Conservation (phyloP, 179 eudicot genomes). For the Beta corolliflora region DNA sequence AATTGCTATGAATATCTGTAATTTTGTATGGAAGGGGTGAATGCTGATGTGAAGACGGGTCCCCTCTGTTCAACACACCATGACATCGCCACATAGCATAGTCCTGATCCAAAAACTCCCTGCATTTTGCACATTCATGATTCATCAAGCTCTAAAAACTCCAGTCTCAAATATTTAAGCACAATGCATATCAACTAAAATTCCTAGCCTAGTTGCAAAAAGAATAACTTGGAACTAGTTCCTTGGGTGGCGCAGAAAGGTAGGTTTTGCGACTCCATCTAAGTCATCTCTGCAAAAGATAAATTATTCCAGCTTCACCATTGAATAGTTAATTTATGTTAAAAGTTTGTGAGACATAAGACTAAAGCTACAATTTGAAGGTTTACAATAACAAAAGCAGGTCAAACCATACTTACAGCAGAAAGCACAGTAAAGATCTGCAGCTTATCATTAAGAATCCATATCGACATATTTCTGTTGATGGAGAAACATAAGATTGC, state of each 20-base stretch:
- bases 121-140: constrained; percentile 24
- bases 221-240: background rate
- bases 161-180: background rate
- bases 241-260: background rate
- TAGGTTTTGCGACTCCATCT: background rate
- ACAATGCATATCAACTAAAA: background rate
- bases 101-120: constrained; percentile 82
- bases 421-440: constrained; percentile 52
- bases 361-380: background rate
- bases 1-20: constrained; percentile 51
- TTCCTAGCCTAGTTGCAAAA: background rate
- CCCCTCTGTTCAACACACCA: constrained; percentile 89
- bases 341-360: background rate
- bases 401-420: constrained; percentile 51
- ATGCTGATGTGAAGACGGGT: constrained; percentile 84
- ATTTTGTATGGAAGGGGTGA: constrained; percentile 72
- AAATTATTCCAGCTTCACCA: background rate
- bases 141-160: background rate
- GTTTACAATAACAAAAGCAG: background rate
- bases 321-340: background rate
- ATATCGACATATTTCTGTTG: constrained; percentile 42
- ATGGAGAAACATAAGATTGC: constrained; percentile 46
- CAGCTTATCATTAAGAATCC: constrained; percentile 66
- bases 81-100: constrained; percentile 72
- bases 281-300: background rate